phyloP scores from a whole-genome alignment of 306 rosid genomes.

The Fragaria ananassa region DNA sequence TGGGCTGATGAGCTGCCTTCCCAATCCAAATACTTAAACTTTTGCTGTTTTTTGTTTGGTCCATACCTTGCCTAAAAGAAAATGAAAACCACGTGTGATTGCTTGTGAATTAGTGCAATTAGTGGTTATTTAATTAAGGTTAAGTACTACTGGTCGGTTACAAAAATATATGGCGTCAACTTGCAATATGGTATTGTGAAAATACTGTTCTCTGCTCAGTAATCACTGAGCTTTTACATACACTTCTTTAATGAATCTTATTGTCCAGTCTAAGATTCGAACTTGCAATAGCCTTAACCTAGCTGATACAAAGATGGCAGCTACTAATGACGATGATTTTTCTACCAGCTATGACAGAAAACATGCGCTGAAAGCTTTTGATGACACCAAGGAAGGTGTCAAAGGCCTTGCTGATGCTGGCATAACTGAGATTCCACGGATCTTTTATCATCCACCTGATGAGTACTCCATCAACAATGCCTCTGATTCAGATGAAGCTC shows the following conservation, averaged over 20 bases:
- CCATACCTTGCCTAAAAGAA: too few species aligned
- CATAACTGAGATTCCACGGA: constrained; percentile 39
- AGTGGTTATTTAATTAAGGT: not conserved
- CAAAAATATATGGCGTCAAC: not conserved
- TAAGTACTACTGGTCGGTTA: not conserved
- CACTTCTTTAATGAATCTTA: not conserved
- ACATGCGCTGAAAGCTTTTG: constrained; percentile 32
- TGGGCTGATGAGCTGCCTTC: too few species aligned
- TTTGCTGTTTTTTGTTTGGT: too few species aligned
- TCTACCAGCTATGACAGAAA: constrained; percentile 18
- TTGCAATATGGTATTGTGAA: not conserved
- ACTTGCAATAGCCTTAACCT: not conserved
- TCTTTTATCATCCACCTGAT: constrained; percentile 28
- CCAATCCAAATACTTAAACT: too few species aligned
- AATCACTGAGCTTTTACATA: not conserved
- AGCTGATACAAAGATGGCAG: not conserved
- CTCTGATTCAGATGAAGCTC: not conserved
- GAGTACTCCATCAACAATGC: not conserved
- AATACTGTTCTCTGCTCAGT: not conserved
- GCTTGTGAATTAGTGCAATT: constrained; percentile 5
- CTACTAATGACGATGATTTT: not conserved
- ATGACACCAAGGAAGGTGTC: constrained; percentile 51
- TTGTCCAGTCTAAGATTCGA: not conserved
- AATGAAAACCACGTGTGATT: not conserved
- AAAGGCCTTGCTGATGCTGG: constrained; percentile 70